Evolutionary conservation across 192 early-diverging fungal genomes (phyloP).

Genomic region (Phycomyces blakesleeanus): DNA sequence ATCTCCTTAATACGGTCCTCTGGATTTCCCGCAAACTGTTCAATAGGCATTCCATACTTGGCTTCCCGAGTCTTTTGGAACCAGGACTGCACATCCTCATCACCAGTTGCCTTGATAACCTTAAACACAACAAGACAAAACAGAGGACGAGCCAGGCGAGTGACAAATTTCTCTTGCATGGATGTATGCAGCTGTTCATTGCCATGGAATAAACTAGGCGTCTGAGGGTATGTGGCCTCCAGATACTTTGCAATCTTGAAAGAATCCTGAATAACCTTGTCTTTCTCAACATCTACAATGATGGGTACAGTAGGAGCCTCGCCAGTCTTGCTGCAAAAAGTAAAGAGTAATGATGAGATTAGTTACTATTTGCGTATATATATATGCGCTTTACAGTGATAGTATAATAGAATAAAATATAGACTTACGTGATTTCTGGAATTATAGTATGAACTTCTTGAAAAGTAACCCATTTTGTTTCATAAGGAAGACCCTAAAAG

Average conservation of each 20-base stretch:
- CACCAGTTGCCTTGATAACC: constrained; percentile 28
- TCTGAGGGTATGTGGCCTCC: constrained; percentile 52
- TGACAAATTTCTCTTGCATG: constrained; percentile 20
- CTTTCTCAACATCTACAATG: constrained; percentile 23
- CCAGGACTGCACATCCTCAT: constrained; percentile 23
- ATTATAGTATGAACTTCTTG: constrained; percentile 10
- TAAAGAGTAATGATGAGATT: too few relatives aligned
- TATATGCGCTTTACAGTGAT: too few relatives aligned
- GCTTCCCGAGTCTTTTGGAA: constrained; percentile 39
- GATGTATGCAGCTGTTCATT: constrained; percentile 39
- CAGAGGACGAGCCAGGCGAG: too few relatives aligned
- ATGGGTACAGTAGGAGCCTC: constrained; percentile 39
- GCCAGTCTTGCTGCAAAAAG: constrained; percentile 11
- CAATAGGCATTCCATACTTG: constrained; percentile 26
- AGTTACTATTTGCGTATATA: too few relatives aligned
- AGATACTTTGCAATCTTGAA: constrained; percentile 55
- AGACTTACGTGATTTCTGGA: constrained; percentile 13
- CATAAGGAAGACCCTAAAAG: constrained; percentile 18
- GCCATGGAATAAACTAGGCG: constrained; percentile 40
- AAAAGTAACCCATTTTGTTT: constrained; percentile 23
- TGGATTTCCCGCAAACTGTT: constrained; percentile 30
- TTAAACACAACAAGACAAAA: constrained; percentile 26
- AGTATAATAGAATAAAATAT: not conserved
- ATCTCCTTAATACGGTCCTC: constrained; percentile 19
- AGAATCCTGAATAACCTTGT: constrained; percentile 44